Conservation (phyloP, 257 asterid species). For the Solanum neorickii region DNA sequence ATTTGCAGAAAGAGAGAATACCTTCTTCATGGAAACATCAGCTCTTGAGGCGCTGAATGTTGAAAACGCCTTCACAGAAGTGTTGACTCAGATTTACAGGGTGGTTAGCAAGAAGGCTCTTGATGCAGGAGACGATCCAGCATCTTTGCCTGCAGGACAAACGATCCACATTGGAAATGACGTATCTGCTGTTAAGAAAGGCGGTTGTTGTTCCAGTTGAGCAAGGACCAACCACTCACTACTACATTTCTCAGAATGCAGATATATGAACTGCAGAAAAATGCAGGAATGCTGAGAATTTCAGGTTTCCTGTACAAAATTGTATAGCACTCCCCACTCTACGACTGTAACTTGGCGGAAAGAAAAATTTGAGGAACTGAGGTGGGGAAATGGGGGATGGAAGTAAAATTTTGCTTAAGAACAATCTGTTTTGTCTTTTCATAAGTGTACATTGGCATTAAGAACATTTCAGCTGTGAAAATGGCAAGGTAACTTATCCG, state of each 20-base stretch:
- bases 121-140: constrained; percentile 22
- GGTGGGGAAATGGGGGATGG: neutral
- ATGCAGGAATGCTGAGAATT: neutral
- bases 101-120: constrained; percentile 28
- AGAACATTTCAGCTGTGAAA: neutral
- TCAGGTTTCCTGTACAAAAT: neutral
- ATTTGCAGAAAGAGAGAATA: constrained; percentile 22
- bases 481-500: neutral
- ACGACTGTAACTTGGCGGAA: neutral
- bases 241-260: neutral
- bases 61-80: constrained; percentile 29
- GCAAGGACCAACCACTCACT: neutral
- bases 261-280: neutral
- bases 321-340: neutral
- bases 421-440: neutral
- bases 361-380: neutral
- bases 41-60: constrained; percentile 32
- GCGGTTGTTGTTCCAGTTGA: constrained; percentile 26
- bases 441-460: neutral
- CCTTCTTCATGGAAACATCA: constrained; percentile 39
- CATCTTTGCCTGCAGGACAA: constrained; percentile 24
- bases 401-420: neutral
- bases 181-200: constrained; percentile 15
- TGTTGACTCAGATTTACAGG: constrained; percentile 26
- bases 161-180: constrained; percentile 23